Evolutionary conservation across 1,139 yeast species (phyloP).

Genomic region (Spencermartinsiella ligniputridi): DNA sequence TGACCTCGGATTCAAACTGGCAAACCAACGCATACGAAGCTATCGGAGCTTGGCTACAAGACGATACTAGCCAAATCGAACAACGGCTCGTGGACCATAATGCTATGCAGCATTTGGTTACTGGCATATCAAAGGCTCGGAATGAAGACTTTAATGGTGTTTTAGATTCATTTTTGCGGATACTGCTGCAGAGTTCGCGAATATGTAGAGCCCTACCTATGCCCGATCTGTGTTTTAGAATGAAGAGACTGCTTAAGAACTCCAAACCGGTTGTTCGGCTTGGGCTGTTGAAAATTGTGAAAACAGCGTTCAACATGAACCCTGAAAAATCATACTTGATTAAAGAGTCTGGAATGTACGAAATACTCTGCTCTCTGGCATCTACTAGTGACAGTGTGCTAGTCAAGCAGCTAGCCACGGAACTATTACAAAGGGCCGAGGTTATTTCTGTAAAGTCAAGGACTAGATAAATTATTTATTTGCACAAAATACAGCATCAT

Average conservation of each 20-base stretch:
- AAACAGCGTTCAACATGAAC: slow-evolving; percentile 10
- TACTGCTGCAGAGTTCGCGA: slow-evolving; percentile 14
- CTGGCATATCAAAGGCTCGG: slow-evolving; percentile 21
- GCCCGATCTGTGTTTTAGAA: slow-evolving; percentile 4
- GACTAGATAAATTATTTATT: slow-evolving; percentile 6
- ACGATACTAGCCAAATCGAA: slow-evolving; percentile 30
- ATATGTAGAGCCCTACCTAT: slow-evolving; percentile 15
- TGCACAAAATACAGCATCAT: background rate
- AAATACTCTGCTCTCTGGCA: slow-evolving; percentile 7
- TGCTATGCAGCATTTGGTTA: slow-evolving; percentile 15
- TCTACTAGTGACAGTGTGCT: slow-evolving; percentile 12
- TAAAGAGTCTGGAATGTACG: slow-evolving; percentile 11
- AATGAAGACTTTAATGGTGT: slow-evolving; percentile 14
- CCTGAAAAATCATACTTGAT: slow-evolving; percentile 9
- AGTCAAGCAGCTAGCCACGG: slow-evolving; percentile 21
- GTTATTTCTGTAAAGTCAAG: too few relatives aligned
- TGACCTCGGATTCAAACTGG: slow-evolving; percentile 62
- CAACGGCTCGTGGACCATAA: slow-evolving; percentile 18
- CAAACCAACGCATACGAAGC: slow-evolving; percentile 66
- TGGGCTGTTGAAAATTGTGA: slow-evolving; percentile 11
- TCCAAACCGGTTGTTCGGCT: slow-evolving; percentile 14
- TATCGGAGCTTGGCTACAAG: slow-evolving; percentile 37
- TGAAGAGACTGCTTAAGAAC: slow-evolving; percentile 11
- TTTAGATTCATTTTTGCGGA: slow-evolving; percentile 14
- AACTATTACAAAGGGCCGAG: slow-evolving; percentile 12